phyloP scores from a whole-genome alignment of 352 stramenopile genomes.

The Globisporangium nodosum region DNA sequence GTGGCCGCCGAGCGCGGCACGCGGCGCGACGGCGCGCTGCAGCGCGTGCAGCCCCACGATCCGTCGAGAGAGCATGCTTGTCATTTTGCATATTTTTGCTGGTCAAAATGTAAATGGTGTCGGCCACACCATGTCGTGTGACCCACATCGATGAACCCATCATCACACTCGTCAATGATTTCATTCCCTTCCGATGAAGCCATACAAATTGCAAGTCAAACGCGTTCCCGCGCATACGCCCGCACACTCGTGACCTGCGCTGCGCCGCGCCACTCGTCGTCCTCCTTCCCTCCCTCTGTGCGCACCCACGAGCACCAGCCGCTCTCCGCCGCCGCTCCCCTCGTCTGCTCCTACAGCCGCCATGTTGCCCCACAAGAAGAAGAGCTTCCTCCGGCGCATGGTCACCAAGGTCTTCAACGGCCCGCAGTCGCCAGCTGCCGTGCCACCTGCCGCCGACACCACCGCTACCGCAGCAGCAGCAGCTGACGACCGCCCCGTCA shows the following conservation, averaged over 20 bases:
- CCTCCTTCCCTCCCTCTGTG: too few species aligned
- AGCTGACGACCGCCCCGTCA: background rate
- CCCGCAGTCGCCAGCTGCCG: background rate
- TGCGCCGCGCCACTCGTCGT: background rate
- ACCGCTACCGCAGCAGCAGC: too few species aligned
- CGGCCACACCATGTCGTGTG: background rate
- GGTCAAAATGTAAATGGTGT: background rate
- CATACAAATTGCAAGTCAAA: conserved; percentile 1
- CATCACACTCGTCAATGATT: background rate
- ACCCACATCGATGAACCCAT: background rate
- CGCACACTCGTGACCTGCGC: background rate
- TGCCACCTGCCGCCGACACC: background rate
- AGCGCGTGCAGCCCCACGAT: background rate
- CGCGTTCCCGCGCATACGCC: background rate
- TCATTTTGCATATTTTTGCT: background rate
- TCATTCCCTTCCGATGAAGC: background rate
- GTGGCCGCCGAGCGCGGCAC: background rate
- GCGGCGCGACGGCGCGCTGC: too few species aligned
- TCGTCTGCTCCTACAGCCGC: background rate
- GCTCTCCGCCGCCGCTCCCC: background rate
- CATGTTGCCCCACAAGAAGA: background rate
- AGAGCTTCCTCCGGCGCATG: conserved; percentile 1
- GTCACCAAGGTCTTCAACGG: background rate
- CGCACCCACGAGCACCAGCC: background rate
- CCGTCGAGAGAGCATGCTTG: background rate